phyloP scores from a whole-genome alignment of 805 yeast genomes.

The Candida anglica region DNA sequence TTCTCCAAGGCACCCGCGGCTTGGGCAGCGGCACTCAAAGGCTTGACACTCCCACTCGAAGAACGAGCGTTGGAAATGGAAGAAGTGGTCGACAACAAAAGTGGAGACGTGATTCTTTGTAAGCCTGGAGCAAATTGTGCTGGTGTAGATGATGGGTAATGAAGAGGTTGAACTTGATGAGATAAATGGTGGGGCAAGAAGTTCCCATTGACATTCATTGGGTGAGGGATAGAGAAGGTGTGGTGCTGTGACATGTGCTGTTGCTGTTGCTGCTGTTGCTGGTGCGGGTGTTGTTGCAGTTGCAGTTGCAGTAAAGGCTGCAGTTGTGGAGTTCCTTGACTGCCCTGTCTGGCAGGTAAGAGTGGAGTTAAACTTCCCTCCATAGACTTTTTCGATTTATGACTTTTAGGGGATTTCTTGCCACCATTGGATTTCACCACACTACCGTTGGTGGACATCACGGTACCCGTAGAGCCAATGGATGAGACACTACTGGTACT shows the following conservation, averaged over 20 bases:
- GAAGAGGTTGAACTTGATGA: conserved; percentile 48
- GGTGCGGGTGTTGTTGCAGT: neutral
- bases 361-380: conserved; percentile 19
- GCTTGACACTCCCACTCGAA: conserved; percentile 3
- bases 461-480: neutral
- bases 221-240: conserved; percentile 1
- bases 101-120: conserved; percentile 61
- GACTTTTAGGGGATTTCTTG: conserved; percentile 11
- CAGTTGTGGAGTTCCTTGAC: neutral
- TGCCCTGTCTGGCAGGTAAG: conserved; percentile 16
- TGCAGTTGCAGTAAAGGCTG: neutral
- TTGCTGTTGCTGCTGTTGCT: neutral
- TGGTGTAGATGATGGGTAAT: conserved; percentile 67
- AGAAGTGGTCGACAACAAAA: conserved; percentile 51
- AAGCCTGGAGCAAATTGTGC: conserved; percentile 67
- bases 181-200: conserved; percentile 19
- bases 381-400: conserved; percentile 2
- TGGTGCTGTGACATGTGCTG: conserved; percentile 1
- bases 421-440: neutral
- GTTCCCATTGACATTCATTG: conserved; percentile 3
- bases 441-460: no score
- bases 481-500: conserved; percentile 11
- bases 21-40: conserved; percentile 19
- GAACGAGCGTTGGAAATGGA: conserved; percentile 38
- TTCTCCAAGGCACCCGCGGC: conserved; percentile 44